These are phyloP conservation scores for Heracleum sosnowskyi DNA, from an alignment of 129 eudicot species.

Conservation along the genomic window DNA sequence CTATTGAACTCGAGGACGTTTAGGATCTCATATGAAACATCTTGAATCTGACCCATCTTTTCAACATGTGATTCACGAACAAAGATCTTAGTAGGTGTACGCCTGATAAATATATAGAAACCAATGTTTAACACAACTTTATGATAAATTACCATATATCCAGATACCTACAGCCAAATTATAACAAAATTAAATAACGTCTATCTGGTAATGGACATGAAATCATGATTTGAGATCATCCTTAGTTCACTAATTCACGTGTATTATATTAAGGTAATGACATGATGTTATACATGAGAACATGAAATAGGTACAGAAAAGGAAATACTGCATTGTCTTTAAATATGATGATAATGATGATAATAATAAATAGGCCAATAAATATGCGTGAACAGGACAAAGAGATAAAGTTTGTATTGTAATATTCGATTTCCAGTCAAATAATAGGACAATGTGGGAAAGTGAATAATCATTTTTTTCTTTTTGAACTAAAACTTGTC, in stretches of 20 bases:
- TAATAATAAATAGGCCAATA: not conserved
- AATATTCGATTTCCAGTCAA: not conserved
- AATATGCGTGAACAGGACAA: not conserved
- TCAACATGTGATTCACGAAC: conserved; percentile 96
- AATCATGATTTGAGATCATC: not conserved
- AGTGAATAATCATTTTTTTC: not conserved
- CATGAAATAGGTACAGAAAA: not conserved
- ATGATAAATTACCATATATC: not conserved
- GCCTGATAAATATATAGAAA: conserved; percentile 34
- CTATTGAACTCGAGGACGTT: conserved; percentile 96
- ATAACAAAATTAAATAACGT: not conserved
- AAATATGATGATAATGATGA: not conserved
- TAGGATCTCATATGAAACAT: conserved; percentile 71
- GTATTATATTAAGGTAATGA: not conserved
- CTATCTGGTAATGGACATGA: not conserved
- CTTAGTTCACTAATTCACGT: not conserved
- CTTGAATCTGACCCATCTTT: conserved; percentile 82
- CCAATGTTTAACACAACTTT: not conserved
- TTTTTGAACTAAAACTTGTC: not conserved
- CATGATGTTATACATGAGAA: not conserved
- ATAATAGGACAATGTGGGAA: not conserved
- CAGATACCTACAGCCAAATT: not conserved
- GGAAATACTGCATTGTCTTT: not conserved
- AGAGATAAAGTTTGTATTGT: not conserved
- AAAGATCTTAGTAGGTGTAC: conserved; percentile 82